Evolutionary conservation across 2,329 filamentous ascomycete species (phyloP).

Genomic region (Ramularia endophylla): DNA sequence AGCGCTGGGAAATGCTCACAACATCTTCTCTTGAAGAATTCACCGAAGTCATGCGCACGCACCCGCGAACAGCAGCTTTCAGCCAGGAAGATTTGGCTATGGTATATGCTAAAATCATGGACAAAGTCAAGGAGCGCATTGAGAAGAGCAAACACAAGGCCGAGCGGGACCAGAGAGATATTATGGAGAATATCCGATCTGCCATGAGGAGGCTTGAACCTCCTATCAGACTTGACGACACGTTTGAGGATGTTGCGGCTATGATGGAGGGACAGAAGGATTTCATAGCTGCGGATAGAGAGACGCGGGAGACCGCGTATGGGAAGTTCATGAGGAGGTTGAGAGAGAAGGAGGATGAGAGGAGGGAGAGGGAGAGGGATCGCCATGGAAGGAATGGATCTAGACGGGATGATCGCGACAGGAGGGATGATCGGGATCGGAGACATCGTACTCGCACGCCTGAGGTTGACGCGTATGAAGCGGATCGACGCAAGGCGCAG

Average conservation of each 20-base stretch:
- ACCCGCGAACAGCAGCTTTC: constrained; percentile 83
- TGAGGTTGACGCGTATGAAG: constrained; percentile 89
- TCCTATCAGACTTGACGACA: constrained; percentile 68
- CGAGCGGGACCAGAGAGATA: constrained; percentile 79
- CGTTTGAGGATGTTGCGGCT: constrained; percentile 79
- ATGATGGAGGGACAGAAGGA: constrained; percentile 77
- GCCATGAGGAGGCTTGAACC: constrained; percentile 88
- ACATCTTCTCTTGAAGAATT: constrained; percentile 89
- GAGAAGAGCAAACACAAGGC: constrained; percentile 78
- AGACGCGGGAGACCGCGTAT: constrained; percentile 75
- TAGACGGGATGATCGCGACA: constrained; percentile 38
- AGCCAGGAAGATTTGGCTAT: constrained; percentile 70
- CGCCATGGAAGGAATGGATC: constrained; percentile 52
- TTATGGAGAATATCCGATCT: constrained; percentile 76
- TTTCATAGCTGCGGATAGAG: constrained; percentile 80
- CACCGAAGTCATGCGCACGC: constrained; percentile 70
- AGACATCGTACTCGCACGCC: constrained; percentile 61
- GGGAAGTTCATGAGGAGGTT: constrained; percentile 86
- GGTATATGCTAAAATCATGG: constrained; percentile 82
- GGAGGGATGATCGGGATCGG: constrained; percentile 22
- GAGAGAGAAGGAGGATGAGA: constrained; percentile 78
- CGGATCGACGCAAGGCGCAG: constrained; percentile 86
- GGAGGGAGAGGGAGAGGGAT: constrained; percentile 39
- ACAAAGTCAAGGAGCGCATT: constrained; percentile 71
- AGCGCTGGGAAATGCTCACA: constrained; percentile 81